These are phyloP conservation scores for Claviceps sorghi DNA, from an alignment of 2,329 filamentous ascomycete genomes.

Conservation along the genomic window DNA sequence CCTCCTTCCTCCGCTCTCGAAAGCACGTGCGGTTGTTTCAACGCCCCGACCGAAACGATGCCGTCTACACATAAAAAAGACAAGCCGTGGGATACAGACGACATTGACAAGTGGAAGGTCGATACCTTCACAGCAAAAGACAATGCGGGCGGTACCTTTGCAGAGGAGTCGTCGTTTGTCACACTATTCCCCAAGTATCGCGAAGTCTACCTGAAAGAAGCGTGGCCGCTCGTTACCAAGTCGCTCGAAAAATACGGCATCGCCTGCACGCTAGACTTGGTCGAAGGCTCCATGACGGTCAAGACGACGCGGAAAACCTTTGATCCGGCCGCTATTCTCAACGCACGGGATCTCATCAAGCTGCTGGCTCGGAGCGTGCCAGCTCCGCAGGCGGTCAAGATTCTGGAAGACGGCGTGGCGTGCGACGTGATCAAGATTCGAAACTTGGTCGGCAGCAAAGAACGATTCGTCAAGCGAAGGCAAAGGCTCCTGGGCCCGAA, in stretches of 20 bases:
- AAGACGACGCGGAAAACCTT: slow-evolving; percentile 86
- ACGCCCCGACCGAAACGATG: slow-evolving; percentile 34
- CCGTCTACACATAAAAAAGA: slow-evolving; percentile 80
- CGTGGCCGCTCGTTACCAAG: slow-evolving; percentile 83
- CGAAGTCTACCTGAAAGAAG: slow-evolving; percentile 82
- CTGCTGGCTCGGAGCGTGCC: slow-evolving; percentile 83
- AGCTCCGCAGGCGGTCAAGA: slow-evolving; percentile 83
- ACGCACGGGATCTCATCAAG: slow-evolving; percentile 88
- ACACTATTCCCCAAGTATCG: slow-evolving; percentile 91
- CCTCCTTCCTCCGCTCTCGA: no score
- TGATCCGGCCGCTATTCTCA: slow-evolving; percentile 85
- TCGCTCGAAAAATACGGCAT: slow-evolving; percentile 78
- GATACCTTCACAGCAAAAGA: slow-evolving; percentile 75
- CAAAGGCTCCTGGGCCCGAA: slow-evolving; percentile 86
- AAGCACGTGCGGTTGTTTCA: background rate
- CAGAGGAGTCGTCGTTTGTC: slow-evolving; percentile 82
- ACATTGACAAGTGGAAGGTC: slow-evolving; percentile 94
- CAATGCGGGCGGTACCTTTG: slow-evolving; percentile 72
- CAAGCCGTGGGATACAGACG: slow-evolving; percentile 91
- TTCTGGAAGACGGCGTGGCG: slow-evolving; percentile 79
- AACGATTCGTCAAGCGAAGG: slow-evolving; percentile 85
- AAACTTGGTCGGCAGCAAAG: slow-evolving; percentile 80
- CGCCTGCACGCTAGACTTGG: slow-evolving; percentile 80
- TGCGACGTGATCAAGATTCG: slow-evolving; percentile 95
- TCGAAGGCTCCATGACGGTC: slow-evolving; percentile 93